Evolutionary conservation across 176 grass and related monocot species (phyloP), one percentile per base, ranked within the genome.

Genomic region (Pontederia crassipes): DNA sequence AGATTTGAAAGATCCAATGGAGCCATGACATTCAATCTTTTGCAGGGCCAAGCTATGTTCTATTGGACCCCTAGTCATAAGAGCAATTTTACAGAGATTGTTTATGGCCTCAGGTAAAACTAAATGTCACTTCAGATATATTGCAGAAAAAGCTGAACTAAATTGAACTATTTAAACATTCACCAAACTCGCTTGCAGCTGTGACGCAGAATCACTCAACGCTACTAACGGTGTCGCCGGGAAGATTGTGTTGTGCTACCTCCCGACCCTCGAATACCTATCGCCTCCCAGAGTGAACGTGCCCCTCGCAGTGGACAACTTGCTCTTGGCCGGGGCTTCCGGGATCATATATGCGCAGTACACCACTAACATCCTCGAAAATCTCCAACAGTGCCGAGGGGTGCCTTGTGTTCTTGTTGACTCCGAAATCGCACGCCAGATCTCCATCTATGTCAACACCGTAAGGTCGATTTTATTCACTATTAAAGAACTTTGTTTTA

Each of bases 341-440:
- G 70, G 70, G 8, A 14, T 73, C 11, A 73, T 73, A 8, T 45
- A 62, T 7, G 49, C 16, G 10, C 28, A 26, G 16, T 52, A 62
- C 70, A 73, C 58, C 2, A 40, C 6, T 16, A 47, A 73, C 40
- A 11, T 63, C 10, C 49, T 73, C 5, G 57, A 61, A 0, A 4
- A 7, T 11, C 17, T 53, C 8, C 0, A 14, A 2, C 15, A 46
- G 6, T 55, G 49, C 49, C 1, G 8, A 10, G 49, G 58, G 15
- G 10, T 63, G 49, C 32, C 59, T 10, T 54, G 59, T 55, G 71
- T 62, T 47, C 28, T 54, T 9, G 71, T 64, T 0, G 71, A 73
- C 71, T 28, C 46, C 3, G 71, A 63, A 12, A 45, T 63, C n/a
- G n/a, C n/a, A n/a, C n/a, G n/a, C n/a, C n/a, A n/a, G n/a, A n/a